Evolutionary conservation across 1,284 basidiomycete genomes (phyloP), one percentile per base, ranked within the genome.

Genomic region (Paramarasmius palmivorus): DNA sequence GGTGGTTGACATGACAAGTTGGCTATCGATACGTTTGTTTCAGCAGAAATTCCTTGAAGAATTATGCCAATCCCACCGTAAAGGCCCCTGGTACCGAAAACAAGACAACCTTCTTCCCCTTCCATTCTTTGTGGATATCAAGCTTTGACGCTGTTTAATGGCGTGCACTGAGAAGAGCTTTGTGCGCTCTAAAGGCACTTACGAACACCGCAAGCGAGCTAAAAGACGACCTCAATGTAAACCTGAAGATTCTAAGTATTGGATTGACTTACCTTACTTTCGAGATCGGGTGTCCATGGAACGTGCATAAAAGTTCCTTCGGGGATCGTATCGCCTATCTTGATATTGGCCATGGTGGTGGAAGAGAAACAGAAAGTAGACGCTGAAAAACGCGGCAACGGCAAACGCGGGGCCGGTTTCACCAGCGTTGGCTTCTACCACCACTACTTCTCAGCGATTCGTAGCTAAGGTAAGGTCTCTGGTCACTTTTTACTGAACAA

Each of bases 21-120:
- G 86, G 86, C 86, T 90, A 41, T 41, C 49, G 50, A 49, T 45
- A 38, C 39, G n/a, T n/a, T 29, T 37, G 32, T 44, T 50, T 42
- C 20, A 54, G 17, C 12, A 44, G n/a, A 35, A 49, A 34, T 38
- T 22, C 34, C 7, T 36, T 36, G 22, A n/a, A 40, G 22, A 7
- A 15, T 9, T 49, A 46, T 32, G 29, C 49, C 50, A 51, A 70
- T n/a, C 83, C 61, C 59, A 89, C 88, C 14, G 88, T 90, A 73
- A 90, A 90, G 23, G 89, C 88, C 52, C 90, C 89, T 23, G 90
- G 90, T 38, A 92, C 86, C 56, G 88, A 75, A 67, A 92, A 80
- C 55, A 92, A 69, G 45, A 93, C 86, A 52, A 92, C 86, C 72
- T 90, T 92, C 79, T 93, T 93, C 65, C 86, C 86, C 70, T 88